phyloP scores from a whole-genome alignment of 352 stramenopile genomes.

The Hyaloperonospora brassicae region DNA sequence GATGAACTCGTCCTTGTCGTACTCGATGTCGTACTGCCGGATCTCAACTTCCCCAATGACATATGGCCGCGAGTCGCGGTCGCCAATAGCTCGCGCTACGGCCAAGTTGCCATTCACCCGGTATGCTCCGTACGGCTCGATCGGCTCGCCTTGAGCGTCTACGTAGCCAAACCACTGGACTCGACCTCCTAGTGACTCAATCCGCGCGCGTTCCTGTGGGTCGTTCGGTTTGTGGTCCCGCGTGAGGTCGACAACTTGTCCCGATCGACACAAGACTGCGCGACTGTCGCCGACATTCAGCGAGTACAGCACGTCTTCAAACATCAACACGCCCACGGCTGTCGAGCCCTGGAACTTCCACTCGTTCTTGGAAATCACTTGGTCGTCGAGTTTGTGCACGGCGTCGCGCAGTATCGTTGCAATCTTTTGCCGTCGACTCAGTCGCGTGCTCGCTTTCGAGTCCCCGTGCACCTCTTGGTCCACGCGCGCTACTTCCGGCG shows the following conservation, averaged over 20 bases:
- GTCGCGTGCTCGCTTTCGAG: constrained; percentile 24
- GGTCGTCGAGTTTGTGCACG: constrained; percentile 46
- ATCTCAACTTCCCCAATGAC: constrained; percentile 80
- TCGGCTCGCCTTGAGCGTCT: constrained; percentile 70
- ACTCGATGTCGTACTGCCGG: constrained; percentile 62
- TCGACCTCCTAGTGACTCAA: constrained; percentile 70
- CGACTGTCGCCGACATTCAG: constrained; percentile 94
- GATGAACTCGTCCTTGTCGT: constrained; percentile 86
- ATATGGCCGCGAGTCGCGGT: constrained; percentile 81
- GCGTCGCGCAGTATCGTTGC: constrained; percentile 32
- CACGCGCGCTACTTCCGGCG: constrained; percentile 36
- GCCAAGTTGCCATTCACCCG: constrained; percentile 90
- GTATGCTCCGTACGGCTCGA: constrained; percentile 87
- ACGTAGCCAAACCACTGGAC: constrained; percentile 89
- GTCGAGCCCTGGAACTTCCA: constrained; percentile 81
- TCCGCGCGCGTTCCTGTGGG: constrained; percentile 53
- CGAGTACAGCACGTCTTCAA: constrained; percentile 69
- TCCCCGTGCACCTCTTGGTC: constrained; percentile 36
- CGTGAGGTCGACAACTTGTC: constrained; percentile 66
- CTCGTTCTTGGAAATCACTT: constrained; percentile 56
- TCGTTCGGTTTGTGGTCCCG: constrained; percentile 88
- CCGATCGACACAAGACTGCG: constrained; percentile 86
- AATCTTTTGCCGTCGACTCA: constrained; percentile 28
- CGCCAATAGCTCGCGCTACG: constrained; percentile 86
- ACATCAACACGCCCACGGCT: constrained; percentile 58